These are phyloP conservation scores for Scedosporium apiospermum DNA, from an alignment of 2,329 filamentous ascomycete species.

Conservation along the genomic window DNA sequence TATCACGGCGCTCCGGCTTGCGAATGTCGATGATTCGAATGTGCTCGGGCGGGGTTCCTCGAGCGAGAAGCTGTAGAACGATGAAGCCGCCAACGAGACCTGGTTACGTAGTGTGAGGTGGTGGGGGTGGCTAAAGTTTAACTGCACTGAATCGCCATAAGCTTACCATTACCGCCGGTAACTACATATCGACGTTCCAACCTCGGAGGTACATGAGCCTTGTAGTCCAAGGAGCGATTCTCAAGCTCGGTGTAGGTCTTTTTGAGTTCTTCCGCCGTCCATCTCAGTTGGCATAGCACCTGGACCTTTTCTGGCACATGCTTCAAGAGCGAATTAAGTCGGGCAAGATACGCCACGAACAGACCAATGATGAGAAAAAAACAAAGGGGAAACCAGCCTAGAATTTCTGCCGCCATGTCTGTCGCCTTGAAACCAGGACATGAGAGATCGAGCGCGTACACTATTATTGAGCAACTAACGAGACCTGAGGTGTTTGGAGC, in stretches of 20 bases:
- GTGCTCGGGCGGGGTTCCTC: constrained; percentile 35
- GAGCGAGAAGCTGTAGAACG: constrained; percentile 40
- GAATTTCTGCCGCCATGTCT: too few species aligned
- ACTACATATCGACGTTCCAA: constrained; percentile 30
- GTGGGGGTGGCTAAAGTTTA: neutral
- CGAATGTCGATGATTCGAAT: constrained; percentile 43
- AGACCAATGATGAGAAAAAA: too few species aligned
- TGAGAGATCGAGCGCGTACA: too few species aligned
- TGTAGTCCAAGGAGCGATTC: constrained; percentile 23
- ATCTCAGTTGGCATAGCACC: constrained; percentile 10
- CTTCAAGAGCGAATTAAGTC: neutral
- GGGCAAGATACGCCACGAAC: neutral
- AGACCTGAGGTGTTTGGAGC: too few species aligned
- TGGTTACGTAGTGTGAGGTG: constrained; percentile 12
- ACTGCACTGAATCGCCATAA: neutral
- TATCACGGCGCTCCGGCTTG: constrained; percentile 29
- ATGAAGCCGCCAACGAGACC: constrained; percentile 45
- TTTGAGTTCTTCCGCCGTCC: constrained; percentile 24
- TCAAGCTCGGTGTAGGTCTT: constrained; percentile 24
- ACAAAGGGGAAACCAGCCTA: too few species aligned
- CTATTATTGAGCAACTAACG: too few species aligned
- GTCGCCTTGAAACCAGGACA: too few species aligned
- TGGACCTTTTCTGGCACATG: neutral
- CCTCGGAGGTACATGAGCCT: constrained; percentile 26
- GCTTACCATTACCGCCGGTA: constrained; percentile 31